phyloP scores from a whole-genome alignment of 805 yeast genomes.

The Sugiyamaella mastotermitis region DNA sequence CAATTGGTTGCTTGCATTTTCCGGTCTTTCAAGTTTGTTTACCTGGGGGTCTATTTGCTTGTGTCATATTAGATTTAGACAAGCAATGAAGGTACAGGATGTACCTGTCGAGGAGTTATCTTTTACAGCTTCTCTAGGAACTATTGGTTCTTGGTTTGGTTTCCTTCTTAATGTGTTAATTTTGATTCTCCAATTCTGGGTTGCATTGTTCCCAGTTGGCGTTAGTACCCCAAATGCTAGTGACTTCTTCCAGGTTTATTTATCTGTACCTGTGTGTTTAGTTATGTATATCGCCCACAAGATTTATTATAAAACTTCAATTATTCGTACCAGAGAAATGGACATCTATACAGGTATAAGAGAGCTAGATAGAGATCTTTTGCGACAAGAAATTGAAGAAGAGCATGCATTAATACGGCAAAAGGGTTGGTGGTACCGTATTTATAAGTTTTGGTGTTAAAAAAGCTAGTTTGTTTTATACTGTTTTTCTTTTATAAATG shows the following conservation, averaged over 20 bases:
- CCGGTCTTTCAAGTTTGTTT: conserved; percentile 67
- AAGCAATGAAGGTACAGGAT: conserved; percentile 56
- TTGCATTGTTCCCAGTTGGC: conserved; percentile 65
- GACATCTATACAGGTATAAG: conserved; percentile 59
- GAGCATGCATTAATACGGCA: conserved; percentile 37
- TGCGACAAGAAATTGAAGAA: conserved; percentile 46
- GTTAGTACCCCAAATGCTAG: conserved; percentile 43
- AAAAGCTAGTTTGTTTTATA: too few relatives aligned
- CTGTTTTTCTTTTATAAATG: too few relatives aligned
- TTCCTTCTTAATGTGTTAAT: conserved; percentile 56
- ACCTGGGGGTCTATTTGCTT: conserved; percentile 72
- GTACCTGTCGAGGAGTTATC: conserved; percentile 60
- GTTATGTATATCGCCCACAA: conserved; percentile 48
- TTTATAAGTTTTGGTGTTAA: conserved; percentile 41
- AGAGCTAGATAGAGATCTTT: conserved; percentile 44
- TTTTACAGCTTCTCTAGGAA: conserved; percentile 60
- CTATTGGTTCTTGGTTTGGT: conserved; percentile 61
- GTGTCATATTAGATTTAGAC: conserved; percentile 62
- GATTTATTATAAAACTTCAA: conserved; percentile 30
- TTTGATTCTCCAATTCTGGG: conserved; percentile 73
- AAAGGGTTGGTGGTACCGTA: conserved; percentile 44
- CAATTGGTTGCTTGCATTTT: conserved; percentile 65
- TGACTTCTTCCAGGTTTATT: conserved; percentile 45
- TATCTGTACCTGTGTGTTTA: conserved; percentile 40
- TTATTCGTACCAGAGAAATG: conserved; percentile 41